Base-by-base conservation (phyloP, 1,139 yeast genomes). In the Saccharomyces hybrid region DNA sequence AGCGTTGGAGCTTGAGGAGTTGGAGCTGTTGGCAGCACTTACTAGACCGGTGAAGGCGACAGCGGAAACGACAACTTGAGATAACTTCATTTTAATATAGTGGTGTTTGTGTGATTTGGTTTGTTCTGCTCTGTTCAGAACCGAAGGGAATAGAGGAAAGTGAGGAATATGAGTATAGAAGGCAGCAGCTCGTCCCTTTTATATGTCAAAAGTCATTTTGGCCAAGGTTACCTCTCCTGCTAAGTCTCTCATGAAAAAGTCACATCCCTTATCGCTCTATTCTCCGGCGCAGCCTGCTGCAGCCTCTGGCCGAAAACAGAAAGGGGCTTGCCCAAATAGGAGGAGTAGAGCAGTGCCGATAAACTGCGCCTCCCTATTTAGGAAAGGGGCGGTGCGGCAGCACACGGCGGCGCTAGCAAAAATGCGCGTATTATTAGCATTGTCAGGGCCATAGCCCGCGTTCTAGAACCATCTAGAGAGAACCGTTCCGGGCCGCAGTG, bases 21-120 rank as follows among this genome's bases (percentile, higher is more conserved):
- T 53, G 25, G 54, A 32, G 28, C 29, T 14, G 42, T 44, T 48
- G 11, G 28, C 34, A 31, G 58, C 59, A 25, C 28, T 50, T 49
- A 60, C 59, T 20, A 55, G 50, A 38, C 59, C 60, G 48, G 55
- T 57, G 41, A 60, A 50, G 46, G 63, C 59, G 52, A 61, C 54
- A 51, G 63, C 61, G 52, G 62, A 59, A 47, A 61, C 53, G 49
- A 61, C 53, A 51, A 62, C 55, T 48, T 60, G 54, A 28, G 64
- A 55, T 56, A 63, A 55, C 57, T 61, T 63, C 66, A 63, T 63
- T 48, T 51, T 51, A 41, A 14, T 34, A 26, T 46, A 20, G 48
- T 8, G 46, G 1, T 51, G 31, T 34, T 49, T 16, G 29, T 49
- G 2, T 48, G 32, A 13, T 31, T 32, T 16, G 20, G 4, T 41